phyloP scores from a whole-genome alignment of 306 rosid genomes.

The Argentina anserina region DNA sequence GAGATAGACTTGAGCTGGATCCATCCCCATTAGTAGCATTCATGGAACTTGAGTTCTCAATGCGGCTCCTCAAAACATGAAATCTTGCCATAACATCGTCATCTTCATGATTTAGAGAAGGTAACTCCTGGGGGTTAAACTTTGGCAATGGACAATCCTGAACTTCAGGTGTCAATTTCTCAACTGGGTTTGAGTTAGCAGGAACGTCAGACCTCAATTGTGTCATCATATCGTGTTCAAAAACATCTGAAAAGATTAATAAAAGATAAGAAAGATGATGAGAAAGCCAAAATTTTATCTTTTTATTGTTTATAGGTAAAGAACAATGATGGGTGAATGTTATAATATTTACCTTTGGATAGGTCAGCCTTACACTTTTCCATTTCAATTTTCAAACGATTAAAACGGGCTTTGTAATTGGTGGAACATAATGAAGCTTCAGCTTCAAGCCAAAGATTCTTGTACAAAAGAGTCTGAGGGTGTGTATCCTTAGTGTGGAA shows the following conservation, averaged over 20 bases:
- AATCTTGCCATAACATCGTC: conserved; percentile 37
- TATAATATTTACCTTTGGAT: conserved; percentile 48
- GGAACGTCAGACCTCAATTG: conserved; percentile 28
- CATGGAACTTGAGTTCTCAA: conserved; percentile 18
- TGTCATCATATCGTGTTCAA: conserved; percentile 39
- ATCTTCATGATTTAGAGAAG: conserved; percentile 26
- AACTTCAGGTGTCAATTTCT: conserved; percentile 30
- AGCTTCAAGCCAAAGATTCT: conserved; percentile 93
- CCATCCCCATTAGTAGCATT: conserved; percentile 17
- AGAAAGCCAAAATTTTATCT: neutral
- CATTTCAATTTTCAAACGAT: conserved; percentile 68
- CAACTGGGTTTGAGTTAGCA: conserved; percentile 31
- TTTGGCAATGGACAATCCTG: conserved; percentile 24
- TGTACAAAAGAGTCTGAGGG: conserved; percentile 57
- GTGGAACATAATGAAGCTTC: conserved; percentile 83
- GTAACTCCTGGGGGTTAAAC: conserved; percentile 25
- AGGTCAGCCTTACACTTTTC: conserved; percentile 37
- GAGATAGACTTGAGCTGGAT: conserved; percentile 32
- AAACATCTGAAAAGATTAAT: conserved; percentile 17
- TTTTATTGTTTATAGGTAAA: neutral
- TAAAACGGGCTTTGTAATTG: conserved; percentile 64
- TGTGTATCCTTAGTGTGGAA: conserved; percentile 48
- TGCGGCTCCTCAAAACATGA: conserved; percentile 32
- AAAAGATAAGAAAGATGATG: conserved; percentile 6
- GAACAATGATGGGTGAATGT: neutral